phyloP scores from a whole-genome alignment of 768 basidiomycete genomes.

The Macrolepiota dolichaula region DNA sequence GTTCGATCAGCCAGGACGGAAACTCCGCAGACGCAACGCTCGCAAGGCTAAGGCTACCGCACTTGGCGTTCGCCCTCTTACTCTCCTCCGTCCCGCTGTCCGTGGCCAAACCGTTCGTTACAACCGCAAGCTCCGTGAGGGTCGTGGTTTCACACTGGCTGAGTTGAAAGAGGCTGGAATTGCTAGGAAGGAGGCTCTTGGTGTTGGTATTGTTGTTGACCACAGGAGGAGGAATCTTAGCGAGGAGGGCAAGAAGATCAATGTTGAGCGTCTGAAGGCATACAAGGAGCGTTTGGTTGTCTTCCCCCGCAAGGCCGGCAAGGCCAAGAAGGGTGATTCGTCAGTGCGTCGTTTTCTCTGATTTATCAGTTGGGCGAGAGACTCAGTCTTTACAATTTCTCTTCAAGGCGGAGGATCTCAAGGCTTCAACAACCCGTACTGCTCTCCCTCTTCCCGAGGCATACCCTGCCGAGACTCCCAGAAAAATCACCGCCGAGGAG shows the following conservation, averaged over 20 bases:
- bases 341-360: conserved; percentile 51
- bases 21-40: conserved; percentile 90
- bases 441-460: conserved; percentile 64
- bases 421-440: conserved; percentile 68
- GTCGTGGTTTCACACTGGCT: conserved; percentile 91
- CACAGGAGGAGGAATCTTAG: conserved; percentile 95
- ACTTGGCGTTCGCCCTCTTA: conserved; percentile 89
- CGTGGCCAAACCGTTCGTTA: conserved; percentile 95
- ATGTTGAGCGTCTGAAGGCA: conserved; percentile 89
- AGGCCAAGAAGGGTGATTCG: conserved; percentile 95
- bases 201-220: conserved; percentile 94
- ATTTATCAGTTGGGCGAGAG: background rate
- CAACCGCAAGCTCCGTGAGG: conserved; percentile 96
- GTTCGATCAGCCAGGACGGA: conserved; percentile 99
- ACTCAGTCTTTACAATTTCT: conserved; percentile 8
- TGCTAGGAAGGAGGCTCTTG: conserved; percentile 87
- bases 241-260: conserved; percentile 94
- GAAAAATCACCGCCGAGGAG: conserved; percentile 90
- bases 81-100: conserved; percentile 93
- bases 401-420: conserved; percentile 89
- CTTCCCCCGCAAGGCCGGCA: conserved; percentile 94
- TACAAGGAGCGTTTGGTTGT: conserved; percentile 93
- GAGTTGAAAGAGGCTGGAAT: conserved; percentile 97
- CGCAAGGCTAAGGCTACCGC: conserved; percentile 88
- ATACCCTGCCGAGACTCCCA: conserved; percentile 76